Evolutionary conservation across 2,329 filamentous ascomycete species (phyloP), one percentile per base, ranked within the genome.

Genomic region (Fonsecaea nubica): DNA sequence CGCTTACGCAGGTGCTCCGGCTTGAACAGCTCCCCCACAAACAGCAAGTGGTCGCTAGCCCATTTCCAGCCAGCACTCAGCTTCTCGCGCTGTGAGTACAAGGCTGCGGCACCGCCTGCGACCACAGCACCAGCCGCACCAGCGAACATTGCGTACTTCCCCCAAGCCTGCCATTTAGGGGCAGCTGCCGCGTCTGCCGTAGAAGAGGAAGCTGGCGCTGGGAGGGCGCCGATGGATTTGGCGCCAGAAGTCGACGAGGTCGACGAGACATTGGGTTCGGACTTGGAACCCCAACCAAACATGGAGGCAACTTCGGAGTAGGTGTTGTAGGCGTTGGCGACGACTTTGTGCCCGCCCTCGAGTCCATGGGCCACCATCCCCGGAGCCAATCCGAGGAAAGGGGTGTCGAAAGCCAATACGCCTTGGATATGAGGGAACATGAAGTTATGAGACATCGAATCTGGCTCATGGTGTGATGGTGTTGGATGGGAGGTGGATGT

Each of bases 401-500:
- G 95, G 0, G 95, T 99, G 79, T 98, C 94, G 76, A 97, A 97
- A 58, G 93, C 92, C 56, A 98, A 85, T 32, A 98, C 87, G 71
- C 91, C 94, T 78, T 94, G 91, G 71, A 98, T 88, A 77, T 93
- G 94, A 1, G 94, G 94, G 77, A 98, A 98, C 90, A 97, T 94
- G 76, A 96, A 87, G 36, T 63, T 72, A 12, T 70, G 61, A 21
- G 45, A 59, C 60, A 8, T 68, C 67, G 13, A 71, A 69, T 25
- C 68, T 57, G n/a, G 63, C 63, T 73, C 65, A 62, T 68, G 61
- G 8, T 56, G 40, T 6, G 64, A 32, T 32, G 64, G 68, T 53
- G 58, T 69, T 42, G 67, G 71, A 38, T 65, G 68, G 2, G 69
- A 67, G 9, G 71, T 72, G 45, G 64, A 65, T 2, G 68, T 72